Conservation (phyloP, 305 asterid genomes). For the Coffea humblotiana region DNA sequence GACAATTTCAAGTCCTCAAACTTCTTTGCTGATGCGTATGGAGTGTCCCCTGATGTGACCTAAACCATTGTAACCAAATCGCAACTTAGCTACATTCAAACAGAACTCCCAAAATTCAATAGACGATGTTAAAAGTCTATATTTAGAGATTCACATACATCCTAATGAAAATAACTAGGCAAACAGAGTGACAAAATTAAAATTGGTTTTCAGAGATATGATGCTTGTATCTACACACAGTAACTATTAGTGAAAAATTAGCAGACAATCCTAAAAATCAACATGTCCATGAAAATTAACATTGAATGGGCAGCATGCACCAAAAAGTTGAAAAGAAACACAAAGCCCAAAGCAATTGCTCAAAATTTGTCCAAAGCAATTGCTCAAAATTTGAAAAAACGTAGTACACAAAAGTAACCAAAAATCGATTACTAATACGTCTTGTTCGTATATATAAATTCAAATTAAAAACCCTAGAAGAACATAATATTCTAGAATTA, state of each 20-base stretch:
- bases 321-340: too few species aligned
- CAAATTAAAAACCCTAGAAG: neutral
- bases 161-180: too few species aligned
- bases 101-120: neutral
- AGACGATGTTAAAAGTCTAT: too few species aligned
- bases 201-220: neutral
- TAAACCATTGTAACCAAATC: constrained; percentile 21
- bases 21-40: constrained; percentile 67
- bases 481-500: neutral
- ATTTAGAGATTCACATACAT: too few species aligned
- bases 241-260: too few species aligned
- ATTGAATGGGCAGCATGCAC: too few species aligned
- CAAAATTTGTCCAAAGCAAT: too few species aligned
- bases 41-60: constrained; percentile 75
- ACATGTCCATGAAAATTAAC: too few species aligned
- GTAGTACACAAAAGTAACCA: neutral
- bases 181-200: neutral
- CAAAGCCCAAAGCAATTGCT: too few species aligned
- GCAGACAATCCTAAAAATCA: too few species aligned
- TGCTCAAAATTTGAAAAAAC: too few species aligned
- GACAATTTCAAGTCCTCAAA: constrained; percentile 84
- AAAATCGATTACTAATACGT: neutral
- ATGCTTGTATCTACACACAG: neutral
- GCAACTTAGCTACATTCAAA: neutral
- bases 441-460: neutral